A percentile compares a stretch with the other conserved stretches of the same genome.
These are phyloP conservation scores for Ceratorhiza oryzae-sativae DNA, from an alignment of 1,284 basidiomycete genomes.

Conservation along the genomic window DNA sequence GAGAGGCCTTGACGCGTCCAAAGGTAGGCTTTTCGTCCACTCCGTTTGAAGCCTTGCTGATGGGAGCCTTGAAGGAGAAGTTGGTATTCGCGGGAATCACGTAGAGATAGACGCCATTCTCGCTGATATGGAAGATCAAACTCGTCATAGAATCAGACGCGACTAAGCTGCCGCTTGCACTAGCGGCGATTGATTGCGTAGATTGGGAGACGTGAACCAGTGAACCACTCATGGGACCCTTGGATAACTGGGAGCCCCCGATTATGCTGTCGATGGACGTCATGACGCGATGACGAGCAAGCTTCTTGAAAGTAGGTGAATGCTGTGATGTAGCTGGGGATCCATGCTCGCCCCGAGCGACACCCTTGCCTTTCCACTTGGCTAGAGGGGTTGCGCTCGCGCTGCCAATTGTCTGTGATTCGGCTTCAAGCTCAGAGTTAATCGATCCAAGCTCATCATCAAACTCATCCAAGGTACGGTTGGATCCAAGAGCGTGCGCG, in stretches of 20 bases:
- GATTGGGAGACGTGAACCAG: conserved; percentile 1
- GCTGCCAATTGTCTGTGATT: not conserved
- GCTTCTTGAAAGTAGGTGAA: conserved; percentile 30
- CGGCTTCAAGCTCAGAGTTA: not conserved
- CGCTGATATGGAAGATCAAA: conserved; percentile 1
- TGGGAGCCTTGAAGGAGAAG: not conserved
- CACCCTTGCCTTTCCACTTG: conserved; percentile 29
- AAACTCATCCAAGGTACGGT: not conserved
- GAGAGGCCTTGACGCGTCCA: not conserved
- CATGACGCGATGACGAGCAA: conserved; percentile 17
- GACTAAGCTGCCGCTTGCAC: not conserved
- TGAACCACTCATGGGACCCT: not conserved
- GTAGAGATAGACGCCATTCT: conserved; percentile 13
- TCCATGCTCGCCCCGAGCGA: conserved; percentile 30
- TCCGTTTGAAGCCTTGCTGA: not conserved
- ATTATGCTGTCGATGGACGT: conserved; percentile 5
- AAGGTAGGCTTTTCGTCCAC: not conserved
- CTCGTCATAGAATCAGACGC: not conserved
- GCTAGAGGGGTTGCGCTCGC: not conserved
- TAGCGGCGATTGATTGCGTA: not conserved
- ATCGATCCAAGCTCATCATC: not conserved
- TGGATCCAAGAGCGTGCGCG: conserved; percentile 4
- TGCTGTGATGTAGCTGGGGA: conserved; percentile 25
- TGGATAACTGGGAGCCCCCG: conserved; percentile 9
- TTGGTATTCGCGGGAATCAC: conserved; percentile 3